Percentiles rank a stretch among this genome's conserved stretches.
Conservation (phyloP, 192 early-diverging fungal species). For the Rhizophagus prolifer region DNA sequence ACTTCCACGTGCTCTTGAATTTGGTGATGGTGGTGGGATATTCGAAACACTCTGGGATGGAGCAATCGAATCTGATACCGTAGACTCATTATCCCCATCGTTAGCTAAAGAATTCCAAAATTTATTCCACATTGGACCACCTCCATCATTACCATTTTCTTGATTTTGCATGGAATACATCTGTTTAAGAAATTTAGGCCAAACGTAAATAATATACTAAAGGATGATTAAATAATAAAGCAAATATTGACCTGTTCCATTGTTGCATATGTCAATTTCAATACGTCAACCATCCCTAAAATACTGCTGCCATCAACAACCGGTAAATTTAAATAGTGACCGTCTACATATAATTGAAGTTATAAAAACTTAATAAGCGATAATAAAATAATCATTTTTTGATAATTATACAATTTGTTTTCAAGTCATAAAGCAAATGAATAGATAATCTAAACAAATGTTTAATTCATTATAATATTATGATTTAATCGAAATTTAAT, state of each 20-base stretch:
- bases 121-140: constrained; percentile 72
- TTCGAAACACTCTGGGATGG: constrained; percentile 45
- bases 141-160: constrained; percentile 44
- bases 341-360: constrained; percentile 46
- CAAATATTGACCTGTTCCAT: constrained; percentile 66
- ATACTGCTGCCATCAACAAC: constrained; percentile 73
- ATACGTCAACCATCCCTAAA: constrained; percentile 79
- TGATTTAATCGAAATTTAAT: not conserved
- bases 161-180: constrained; percentile 51
- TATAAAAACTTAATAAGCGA: not conserved
- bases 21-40: no score
- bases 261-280: constrained; percentile 79
- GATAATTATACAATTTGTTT: not conserved
- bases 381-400: not conserved
- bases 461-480: not conserved
- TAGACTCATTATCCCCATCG: constrained; percentile 65
- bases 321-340: constrained; percentile 82
- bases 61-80: constrained; percentile 59
- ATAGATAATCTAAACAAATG: not conserved
- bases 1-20: no score
- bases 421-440: not conserved
- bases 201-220: not conserved
- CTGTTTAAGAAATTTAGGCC: constrained; percentile 22
- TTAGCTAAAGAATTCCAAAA: constrained; percentile 75
- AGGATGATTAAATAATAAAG: not conserved